These are phyloP conservation scores for Thelephora ganbajun DNA, from an alignment of 768 basidiomycete species.

Conservation along the genomic window DNA sequence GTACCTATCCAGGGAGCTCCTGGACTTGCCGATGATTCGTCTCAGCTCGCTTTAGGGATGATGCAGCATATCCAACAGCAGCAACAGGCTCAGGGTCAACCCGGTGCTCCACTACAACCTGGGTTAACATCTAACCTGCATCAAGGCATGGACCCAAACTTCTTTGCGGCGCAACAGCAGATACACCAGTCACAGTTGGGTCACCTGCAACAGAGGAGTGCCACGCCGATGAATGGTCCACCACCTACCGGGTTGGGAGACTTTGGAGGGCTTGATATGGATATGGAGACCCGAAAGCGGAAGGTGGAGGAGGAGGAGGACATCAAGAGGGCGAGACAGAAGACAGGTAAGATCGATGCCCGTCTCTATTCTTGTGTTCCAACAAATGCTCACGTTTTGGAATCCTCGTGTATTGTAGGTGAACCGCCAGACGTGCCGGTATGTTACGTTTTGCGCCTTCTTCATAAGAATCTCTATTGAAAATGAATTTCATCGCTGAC, in stretches of 20 bases:
- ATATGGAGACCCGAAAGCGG: conserved; percentile 54
- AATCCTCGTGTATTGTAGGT: background rate
- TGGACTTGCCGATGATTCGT: too few species aligned
- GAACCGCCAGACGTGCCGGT: conserved; percentile 10
- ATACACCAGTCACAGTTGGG: background rate
- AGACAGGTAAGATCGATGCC: conserved; percentile 40
- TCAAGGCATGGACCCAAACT: too few species aligned
- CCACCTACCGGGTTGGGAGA: conserved; percentile 1
- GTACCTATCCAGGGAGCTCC: too few species aligned
- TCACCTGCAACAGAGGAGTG: too few species aligned
- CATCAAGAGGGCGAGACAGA: conserved; percentile 57
- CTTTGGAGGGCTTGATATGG: conserved; percentile 31
- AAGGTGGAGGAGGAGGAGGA: conserved; percentile 60
- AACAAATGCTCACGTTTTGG: background rate
- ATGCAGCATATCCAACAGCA: too few species aligned
- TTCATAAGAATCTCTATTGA: background rate
- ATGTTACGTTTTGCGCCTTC: conserved; percentile 1
- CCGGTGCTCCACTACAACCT: too few species aligned
- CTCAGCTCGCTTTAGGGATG: too few species aligned
- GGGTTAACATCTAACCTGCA: too few species aligned
- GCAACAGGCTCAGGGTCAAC: too few species aligned
- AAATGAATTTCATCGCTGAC: background rate
- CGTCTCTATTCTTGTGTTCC: background rate
- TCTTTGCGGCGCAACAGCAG: background rate
- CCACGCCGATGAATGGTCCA: too few species aligned